Conservation (phyloP, 2,329 filamentous ascomycete genomes). For the Aspergillus hortae region DNA sequence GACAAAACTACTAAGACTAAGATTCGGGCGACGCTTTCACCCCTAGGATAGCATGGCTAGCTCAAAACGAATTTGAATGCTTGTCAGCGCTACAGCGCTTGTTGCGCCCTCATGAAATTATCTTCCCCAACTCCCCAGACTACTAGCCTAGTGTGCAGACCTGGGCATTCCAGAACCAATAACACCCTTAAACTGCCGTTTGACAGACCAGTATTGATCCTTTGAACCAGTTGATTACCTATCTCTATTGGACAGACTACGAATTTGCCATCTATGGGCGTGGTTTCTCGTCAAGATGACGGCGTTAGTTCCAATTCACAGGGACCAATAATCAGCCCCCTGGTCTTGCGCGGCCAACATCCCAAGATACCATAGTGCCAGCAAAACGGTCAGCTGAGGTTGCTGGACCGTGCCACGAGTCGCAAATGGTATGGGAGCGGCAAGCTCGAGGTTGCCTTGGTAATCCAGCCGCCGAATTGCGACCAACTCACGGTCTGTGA, state of each 20-base stretch:
- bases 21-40: too few relatives aligned
- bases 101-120: too few relatives aligned
- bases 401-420: constrained; percentile 1
- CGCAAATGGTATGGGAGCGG: constrained; percentile 3
- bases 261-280: neutral
- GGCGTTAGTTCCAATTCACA: neutral
- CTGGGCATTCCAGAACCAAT: too few relatives aligned
- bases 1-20: too few relatives aligned
- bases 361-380: constrained; percentile 20
- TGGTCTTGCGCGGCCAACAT: constrained; percentile 16
- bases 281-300: neutral
- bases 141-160: too few relatives aligned
- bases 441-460: constrained; percentile 14
- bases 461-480: constrained; percentile 13
- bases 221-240: too few relatives aligned
- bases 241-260: neutral
- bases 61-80: too few relatives aligned
- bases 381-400: constrained; percentile 11
- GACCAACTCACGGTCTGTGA: constrained; percentile 17
- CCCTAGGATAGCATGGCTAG: too few relatives aligned
- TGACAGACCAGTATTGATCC: too few relatives aligned
- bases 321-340: neutral
- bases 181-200: too few relatives aligned
- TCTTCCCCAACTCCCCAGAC: too few relatives aligned
- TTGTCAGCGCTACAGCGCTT: too few relatives aligned